Base-by-base conservation (phyloP, 2,329 filamentous ascomycete species). In the Balansia obtecta region DNA sequence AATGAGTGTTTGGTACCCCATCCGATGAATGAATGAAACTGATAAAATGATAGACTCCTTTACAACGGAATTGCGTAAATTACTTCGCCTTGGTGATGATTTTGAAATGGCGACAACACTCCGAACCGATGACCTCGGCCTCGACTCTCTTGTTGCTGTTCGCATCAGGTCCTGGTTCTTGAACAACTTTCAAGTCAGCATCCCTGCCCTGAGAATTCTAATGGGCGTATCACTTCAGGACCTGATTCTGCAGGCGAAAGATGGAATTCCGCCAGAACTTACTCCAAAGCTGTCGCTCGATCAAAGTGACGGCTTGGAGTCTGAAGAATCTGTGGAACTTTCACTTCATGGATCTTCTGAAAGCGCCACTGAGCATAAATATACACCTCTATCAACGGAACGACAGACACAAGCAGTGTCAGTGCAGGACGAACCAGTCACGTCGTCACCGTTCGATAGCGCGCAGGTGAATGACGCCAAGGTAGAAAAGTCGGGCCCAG, bases 81-180 rank as follows among this genome's bases (percentile, higher is more conserved):
- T 44, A 2, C 42, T 44, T 44, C 42, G 42, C 22, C 6, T 44
- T 7, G 42, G 27, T 10, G 42, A 44, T 22, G 42, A 27, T n/a
- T 20, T 15, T n/a, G 42, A 44, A 9, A 16, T 44, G 9, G 12
- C 6, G 10, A 32, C 42, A 15, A 30, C 27, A 13, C 11, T 30
- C 22, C 44, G 44, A 12, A 48, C 20, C 7, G 32, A 33, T 38
- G 45, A 63, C 5, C 49, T 64, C 2, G 63, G 62, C 1, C 53
- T 64, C 8, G 64, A 66, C 48, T 62, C 62, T 0, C 51, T 68
- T 9, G 53, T 65, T 0, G 63, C 63, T n/a, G 62, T 65, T 0
- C 61, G 62, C 63, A 69, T 72, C 1, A 67, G 74, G 2, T 62
- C 69, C 1, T 79, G 75, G 75, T 75, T 77, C 54, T 46, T 69